These are phyloP conservation scores for Coniochaeta prunicola DNA, from an alignment of 2,329 filamentous ascomycete species.

Conservation along the genomic window DNA sequence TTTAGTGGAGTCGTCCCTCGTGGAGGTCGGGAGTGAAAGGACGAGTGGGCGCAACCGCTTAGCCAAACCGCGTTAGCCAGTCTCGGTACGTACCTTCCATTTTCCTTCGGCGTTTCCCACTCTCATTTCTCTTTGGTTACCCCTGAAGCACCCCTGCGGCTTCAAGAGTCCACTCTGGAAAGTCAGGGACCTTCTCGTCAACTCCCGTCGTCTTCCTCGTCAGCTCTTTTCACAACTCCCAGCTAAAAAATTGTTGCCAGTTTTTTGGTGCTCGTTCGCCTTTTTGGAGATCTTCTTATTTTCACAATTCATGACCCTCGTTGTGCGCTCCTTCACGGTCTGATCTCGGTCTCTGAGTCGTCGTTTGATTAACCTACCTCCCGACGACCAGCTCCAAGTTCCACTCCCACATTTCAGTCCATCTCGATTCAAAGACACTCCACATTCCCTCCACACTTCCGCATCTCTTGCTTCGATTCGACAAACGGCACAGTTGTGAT, in stretches of 20 bases:
- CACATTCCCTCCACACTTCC: conserved; percentile 1
- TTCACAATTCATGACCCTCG: neutral
- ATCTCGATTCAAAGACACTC: conserved; percentile 1
- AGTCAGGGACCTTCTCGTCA: neutral
- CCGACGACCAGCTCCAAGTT: neutral
- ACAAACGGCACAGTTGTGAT: neutral
- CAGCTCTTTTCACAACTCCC: neutral
- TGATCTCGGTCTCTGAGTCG: neutral
- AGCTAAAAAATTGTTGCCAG: neutral
- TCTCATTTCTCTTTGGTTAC: conserved; percentile 1
- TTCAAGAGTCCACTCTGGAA: neutral
- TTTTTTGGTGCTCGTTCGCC: neutral
- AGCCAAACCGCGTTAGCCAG: neutral
- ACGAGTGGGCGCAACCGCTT: neutral
- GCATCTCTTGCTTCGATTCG: neutral
- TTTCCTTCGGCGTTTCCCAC: neutral
- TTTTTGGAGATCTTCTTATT: neutral
- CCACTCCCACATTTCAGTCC: neutral
- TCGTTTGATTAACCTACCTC: neutral
- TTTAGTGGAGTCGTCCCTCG: neutral
- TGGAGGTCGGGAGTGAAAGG: neutral
- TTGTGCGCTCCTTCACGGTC: neutral
- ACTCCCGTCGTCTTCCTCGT: neutral
- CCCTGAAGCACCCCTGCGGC: neutral
- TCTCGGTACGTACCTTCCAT: neutral